Percentiles rank a stretch among this genome's conserved stretches.
Evolutionary conservation across 441 rosid genomes (phyloP).

Genomic region (Populus hybrid): DNA sequence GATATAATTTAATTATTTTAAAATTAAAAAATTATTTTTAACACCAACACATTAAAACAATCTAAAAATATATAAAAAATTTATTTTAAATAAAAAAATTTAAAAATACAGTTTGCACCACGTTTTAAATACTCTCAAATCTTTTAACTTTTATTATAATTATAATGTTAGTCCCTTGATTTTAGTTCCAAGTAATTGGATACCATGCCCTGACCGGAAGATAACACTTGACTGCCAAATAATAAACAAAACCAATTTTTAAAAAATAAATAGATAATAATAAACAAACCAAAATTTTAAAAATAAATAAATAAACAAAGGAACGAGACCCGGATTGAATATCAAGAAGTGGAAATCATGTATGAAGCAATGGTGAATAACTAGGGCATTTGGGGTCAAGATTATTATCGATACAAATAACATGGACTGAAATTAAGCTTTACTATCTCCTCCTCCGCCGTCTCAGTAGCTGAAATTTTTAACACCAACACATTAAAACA

Average conservation of each 20-base stretch:
- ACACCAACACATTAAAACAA: too few species aligned
- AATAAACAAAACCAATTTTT: neutral
- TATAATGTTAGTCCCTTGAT: too few species aligned
- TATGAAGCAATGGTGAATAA: neutral
- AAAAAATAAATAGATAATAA: too few species aligned
- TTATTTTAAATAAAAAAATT: too few species aligned
- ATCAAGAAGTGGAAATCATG: neutral
- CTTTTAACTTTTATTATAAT: too few species aligned
- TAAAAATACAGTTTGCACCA: too few species aligned
- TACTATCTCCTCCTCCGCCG: neutral
- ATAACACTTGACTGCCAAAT: neutral
- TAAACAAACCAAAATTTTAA: neutral
- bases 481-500: too few species aligned
- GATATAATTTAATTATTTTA: too few species aligned
- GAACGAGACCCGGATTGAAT: neutral
- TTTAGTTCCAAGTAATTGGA: neutral
- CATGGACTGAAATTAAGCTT: constrained; percentile 1
- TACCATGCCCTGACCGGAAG: neutral
- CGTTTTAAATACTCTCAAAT: too few species aligned
- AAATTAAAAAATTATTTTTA: too few species aligned
- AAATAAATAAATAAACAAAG: too few species aligned
- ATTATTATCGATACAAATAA: neutral
- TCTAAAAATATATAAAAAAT: too few species aligned
- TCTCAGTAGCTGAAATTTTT: neutral
- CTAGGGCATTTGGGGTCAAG: neutral